Conservation (phyloP, 768 basidiomycete species). For the Antrodiella citrinella region DNA sequence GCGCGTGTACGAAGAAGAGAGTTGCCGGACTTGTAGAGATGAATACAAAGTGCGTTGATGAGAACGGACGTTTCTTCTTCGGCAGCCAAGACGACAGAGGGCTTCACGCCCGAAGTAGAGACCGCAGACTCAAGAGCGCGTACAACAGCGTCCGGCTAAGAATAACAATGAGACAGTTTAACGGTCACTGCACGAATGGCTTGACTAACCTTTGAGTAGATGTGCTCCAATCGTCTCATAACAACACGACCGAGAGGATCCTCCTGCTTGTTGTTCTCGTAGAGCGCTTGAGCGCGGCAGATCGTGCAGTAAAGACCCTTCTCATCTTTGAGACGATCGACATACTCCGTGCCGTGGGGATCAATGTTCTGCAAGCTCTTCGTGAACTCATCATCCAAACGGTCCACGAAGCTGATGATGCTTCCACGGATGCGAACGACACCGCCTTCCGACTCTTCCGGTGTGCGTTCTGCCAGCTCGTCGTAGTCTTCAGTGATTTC, state of each 20-base stretch:
- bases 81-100: constrained; percentile 49
- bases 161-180: neutral
- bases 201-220: constrained; percentile 83
- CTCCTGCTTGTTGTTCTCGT: constrained; percentile 69
- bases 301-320: constrained; percentile 90
- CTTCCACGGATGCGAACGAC: constrained; percentile 87
- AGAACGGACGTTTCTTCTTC: constrained; percentile 61
- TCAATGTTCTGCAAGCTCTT: constrained; percentile 96
- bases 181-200: neutral
- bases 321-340: constrained; percentile 94
- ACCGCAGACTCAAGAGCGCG: constrained; percentile 78
- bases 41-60: constrained; percentile 82
- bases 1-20: constrained; percentile 92
- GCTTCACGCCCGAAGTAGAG: constrained; percentile 48
- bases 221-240: constrained; percentile 94
- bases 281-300: constrained; percentile 86
- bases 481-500: constrained; percentile 88
- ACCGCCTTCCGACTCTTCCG: constrained; percentile 60
- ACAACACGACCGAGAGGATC: constrained; percentile 83
- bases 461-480: constrained; percentile 76
- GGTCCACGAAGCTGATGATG: constrained; percentile 93
- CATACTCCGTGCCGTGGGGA: constrained; percentile 98
- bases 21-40: constrained; percentile 89
- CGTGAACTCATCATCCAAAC: constrained; percentile 97
- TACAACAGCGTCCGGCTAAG: constrained; percentile 89